Conservation (phyloP, 1,284 basidiomycete species). For the Sanguinoderma infundibulare region DNA sequence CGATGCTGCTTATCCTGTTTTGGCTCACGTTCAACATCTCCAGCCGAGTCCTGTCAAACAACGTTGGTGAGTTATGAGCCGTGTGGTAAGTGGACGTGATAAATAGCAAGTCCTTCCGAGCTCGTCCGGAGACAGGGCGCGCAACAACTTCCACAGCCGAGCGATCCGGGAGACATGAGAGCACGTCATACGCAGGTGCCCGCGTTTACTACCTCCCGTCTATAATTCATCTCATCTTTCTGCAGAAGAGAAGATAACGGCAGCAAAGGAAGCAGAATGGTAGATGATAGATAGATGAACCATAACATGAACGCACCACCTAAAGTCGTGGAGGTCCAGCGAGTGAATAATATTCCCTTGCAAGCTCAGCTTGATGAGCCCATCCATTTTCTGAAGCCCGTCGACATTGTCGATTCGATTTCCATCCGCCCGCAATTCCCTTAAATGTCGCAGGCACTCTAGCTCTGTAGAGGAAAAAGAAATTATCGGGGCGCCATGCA, state of each 20-base stretch:
- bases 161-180: not conserved
- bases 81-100: slow-evolving; percentile 29
- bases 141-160: no score
- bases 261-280: not conserved
- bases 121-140: not conserved
- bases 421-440: slow-evolving; percentile 87
- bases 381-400: slow-evolving; percentile 80
- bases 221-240: not conserved
- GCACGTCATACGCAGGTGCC: no score
- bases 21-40: slow-evolving; percentile 85
- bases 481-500: not conserved
- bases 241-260: not conserved
- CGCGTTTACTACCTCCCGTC: no score
- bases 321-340: slow-evolving; percentile 65
- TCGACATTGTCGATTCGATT: slow-evolving; percentile 82
- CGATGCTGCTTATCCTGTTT: slow-evolving; percentile 71
- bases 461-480: slow-evolving; percentile 58
- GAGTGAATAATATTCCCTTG: slow-evolving; percentile 75
- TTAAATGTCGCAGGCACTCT: slow-evolving; percentile 82
- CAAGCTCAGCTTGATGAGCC: slow-evolving; percentile 83
- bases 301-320: slow-evolving; percentile 63
- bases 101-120: slow-evolving; percentile 11
- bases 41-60: slow-evolving; percentile 66
- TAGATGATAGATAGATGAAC: not conserved
- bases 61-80: slow-evolving; percentile 24